phyloP scores from a whole-genome alignment of 169 alveolate genomes.

The Eimeria brunetti region DNA sequence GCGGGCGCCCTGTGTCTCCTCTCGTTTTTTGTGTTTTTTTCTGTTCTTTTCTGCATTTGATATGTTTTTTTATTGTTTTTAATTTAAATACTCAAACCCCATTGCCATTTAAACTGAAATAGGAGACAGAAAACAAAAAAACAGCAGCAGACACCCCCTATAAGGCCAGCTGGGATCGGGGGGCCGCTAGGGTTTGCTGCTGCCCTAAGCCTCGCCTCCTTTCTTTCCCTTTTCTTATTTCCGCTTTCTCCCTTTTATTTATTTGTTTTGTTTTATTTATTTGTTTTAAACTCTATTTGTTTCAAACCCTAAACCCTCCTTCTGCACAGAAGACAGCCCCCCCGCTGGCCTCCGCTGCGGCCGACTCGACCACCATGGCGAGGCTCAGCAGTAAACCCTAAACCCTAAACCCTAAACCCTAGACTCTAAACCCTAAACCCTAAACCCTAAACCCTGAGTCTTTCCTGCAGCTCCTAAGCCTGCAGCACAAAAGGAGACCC shows the following conservation, averaged over 20 bases:
- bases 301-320: neutral
- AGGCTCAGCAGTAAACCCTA: neutral
- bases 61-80: neutral
- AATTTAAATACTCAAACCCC: neutral
- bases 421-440: neutral
- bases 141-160: no score
- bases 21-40: neutral
- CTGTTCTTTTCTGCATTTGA: neutral
- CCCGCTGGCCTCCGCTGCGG: neutral
- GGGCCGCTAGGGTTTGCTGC: no score
- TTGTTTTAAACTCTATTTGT: neutral
- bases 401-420: neutral
- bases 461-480: neutral
- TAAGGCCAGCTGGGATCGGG: no score
- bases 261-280: no score
- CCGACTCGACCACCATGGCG: neutral
- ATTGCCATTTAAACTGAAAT: no score
- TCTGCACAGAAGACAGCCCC: neutral
- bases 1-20: neutral
- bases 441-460: neutral
- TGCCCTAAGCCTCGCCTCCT: neutral
- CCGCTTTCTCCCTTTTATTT: no score
- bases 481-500: neutral
- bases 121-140: no score
- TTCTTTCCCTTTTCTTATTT: neutral